Percentiles rank a stretch among this genome's conserved stretches.
Evolutionary conservation across 2,329 filamentous ascomycete species (phyloP).

Genomic region (Metarhizium humberi): DNA sequence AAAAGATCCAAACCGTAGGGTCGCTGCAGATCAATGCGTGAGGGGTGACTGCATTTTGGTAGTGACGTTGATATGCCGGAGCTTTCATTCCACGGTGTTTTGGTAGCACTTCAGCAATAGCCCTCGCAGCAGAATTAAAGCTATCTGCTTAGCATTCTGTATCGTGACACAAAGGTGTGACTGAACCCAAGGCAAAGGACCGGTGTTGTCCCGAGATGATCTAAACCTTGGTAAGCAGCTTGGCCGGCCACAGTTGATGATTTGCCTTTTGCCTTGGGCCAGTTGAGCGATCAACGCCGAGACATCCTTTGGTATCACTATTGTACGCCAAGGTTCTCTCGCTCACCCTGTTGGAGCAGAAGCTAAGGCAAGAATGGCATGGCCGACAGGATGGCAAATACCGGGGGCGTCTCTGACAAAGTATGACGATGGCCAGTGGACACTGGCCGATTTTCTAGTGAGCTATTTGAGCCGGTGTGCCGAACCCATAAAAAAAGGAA

Average conservation of each 20-base stretch:
- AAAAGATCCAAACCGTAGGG: background rate
- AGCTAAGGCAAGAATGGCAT: slow-evolving; percentile 2
- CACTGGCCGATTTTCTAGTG: background rate
- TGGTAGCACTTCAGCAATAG: no score
- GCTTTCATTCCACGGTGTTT: background rate
- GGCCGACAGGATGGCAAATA: background rate
- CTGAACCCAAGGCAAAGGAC: background rate
- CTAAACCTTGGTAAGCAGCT: background rate
- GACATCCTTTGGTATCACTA: background rate
- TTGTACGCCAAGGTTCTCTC: background rate
- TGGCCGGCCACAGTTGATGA: background rate
- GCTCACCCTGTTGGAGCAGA: background rate
- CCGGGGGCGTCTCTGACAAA: background rate
- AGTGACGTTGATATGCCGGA: background rate
- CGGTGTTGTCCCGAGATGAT: slow-evolving; percentile 4
- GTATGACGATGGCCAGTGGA: background rate
- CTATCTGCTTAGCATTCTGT: no score
- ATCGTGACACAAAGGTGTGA: no score
- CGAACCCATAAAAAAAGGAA: slow-evolving; percentile 1
- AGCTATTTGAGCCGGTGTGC: slow-evolving; percentile 1
- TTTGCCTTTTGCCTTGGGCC: background rate
- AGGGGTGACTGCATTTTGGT: no score
- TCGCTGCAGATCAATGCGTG: background rate
- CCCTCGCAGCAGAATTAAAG: no score
- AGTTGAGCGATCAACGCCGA: background rate